Base-by-base conservation (phyloP, 1,284 basidiomycete species). In the Stygiomarasmius scandens region DNA sequence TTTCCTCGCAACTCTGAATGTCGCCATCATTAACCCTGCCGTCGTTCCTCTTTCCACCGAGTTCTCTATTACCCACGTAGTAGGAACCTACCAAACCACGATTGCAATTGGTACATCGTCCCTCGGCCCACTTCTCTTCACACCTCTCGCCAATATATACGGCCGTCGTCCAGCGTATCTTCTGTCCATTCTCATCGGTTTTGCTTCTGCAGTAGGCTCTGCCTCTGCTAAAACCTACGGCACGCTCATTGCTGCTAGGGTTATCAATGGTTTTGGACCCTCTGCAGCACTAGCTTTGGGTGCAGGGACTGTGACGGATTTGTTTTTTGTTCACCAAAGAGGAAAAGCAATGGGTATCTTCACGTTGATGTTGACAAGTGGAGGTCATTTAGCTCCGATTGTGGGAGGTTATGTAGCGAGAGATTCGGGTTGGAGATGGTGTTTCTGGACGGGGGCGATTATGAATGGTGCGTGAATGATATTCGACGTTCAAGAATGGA, bases 321-420 rank as follows among this genome's bases (percentile, higher is more conserved):
- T 73, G 8, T 75, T 72, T 49, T 74, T 66, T 54, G 52, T 62
- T 32, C 73, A 74, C 56, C 67, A 74, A 59, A 66, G 73, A 61
- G 73, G 73, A 20, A 70, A 69, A 53, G 71, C 72, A 0, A 71
- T 75, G 69, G 73, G 72, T 8, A 36, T 74, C 8, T 74, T 71
- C 52, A 74, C 72, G 9, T 59, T 74, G 19, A 70, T 73, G 67
- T 60, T 67, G 23, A 74, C 73, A 5, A 74, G 70, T 56, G 72
- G 71, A 25, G 69, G 66, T 8, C 73, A 75, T 61, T 60, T 74
- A 9, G 72, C 73, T 2, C 73, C 73, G 6, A 74, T 73, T 45
- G 72, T 71, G n/a, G 72, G 71, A 16, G 72, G 72, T 19, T 74
- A 72, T 62, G 66, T 72, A n/a, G 70, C 71, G 4, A 61, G 69